Conservation (phyloP, 495 filamentous ascomycete species). For the Hypomontagnella monticulosa region DNA sequence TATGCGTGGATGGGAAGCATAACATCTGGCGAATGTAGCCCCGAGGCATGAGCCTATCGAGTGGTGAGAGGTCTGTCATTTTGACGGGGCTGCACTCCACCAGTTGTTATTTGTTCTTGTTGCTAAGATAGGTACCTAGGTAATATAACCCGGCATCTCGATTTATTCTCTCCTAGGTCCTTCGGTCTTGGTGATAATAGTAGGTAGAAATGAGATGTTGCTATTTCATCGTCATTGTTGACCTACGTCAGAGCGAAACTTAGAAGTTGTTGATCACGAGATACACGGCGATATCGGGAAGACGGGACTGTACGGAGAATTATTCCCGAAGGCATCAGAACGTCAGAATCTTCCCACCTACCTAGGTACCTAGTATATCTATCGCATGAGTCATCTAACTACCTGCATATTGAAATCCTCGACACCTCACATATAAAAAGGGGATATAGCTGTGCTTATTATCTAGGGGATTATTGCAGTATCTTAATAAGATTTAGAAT, state of each 20-base stretch:
- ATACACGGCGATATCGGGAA: conserved; percentile 13
- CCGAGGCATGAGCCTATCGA: conserved; percentile 44
- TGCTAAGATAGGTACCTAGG: too few species aligned
- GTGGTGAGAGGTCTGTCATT: conserved; percentile 32
- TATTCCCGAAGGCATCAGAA: conserved; percentile 18
- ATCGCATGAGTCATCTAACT: too few species aligned
- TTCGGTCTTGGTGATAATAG: too few species aligned
- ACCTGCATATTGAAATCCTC: too few species aligned
- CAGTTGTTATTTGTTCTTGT: too few species aligned
- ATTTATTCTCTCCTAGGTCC: too few species aligned
- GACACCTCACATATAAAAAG: too few species aligned
- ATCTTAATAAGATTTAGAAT: too few species aligned
- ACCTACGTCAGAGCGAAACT: not conserved
- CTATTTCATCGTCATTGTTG: not conserved
- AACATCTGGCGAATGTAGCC: conserved; percentile 43
- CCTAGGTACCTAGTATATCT: not conserved
- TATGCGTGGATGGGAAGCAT: conserved; percentile 40
- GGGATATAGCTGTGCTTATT: too few species aligned
- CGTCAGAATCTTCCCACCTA: not conserved
- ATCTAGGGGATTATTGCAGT: too few species aligned
- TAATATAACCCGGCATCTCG: too few species aligned
- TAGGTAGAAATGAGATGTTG: too few species aligned
- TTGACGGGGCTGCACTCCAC: not conserved
- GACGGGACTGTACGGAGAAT: not conserved
- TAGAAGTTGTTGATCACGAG: not conserved